Evolutionary conservation across 2,329 filamentous ascomycete species (phyloP), one percentile per base, ranked within the genome.

Genomic region (Plenodomus tracheiphilus): DNA sequence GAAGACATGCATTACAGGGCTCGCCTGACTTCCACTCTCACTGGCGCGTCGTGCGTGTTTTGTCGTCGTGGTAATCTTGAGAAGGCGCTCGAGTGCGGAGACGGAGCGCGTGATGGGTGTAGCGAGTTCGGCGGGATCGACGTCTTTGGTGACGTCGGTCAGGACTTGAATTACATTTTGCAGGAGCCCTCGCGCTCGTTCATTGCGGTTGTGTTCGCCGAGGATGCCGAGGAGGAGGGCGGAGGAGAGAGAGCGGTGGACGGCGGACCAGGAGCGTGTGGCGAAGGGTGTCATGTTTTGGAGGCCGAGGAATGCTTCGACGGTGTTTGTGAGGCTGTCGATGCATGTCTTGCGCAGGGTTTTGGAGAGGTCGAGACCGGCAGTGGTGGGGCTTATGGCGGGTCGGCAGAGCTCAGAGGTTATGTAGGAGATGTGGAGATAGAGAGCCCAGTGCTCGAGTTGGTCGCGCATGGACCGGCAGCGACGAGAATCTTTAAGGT

Each of bases 351-450:
- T 76, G 37, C 79, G 78, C 62, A 85, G 75, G 10, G 68, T 78
- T 61, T 68, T 75, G 53, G 66, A 73, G 35, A 77, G 65, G 37
- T 77, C 76, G 42, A 72, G 61, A 15, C 68, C 66, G 34, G 78
- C 75, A 8, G 73, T 74, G 37, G 74, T 72, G 9, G 79, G 75
- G 59, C 81, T 84, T 59, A 86, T 77, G 19, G 82, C 80, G 28
- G 83, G 82, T 25, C 83, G 78, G 61, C 81, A 85, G 25, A 85
- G 78, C 68, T 85, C 83, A 4, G 83, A 85, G 18, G 79, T 79
- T 49, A 84, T 79, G 65, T 85, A 86, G 7, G 81, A 84, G 17
- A 81, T 80, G 62, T 86, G 83, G 3, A 86, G 70, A 59, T 84
- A 84, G 4, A 85, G 64, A 0, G 80, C 81, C 67, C 83, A 81